These are phyloP conservation scores for Candida ovalis DNA, from an alignment of 805 yeast genomes.

Conservation along the genomic window DNA sequence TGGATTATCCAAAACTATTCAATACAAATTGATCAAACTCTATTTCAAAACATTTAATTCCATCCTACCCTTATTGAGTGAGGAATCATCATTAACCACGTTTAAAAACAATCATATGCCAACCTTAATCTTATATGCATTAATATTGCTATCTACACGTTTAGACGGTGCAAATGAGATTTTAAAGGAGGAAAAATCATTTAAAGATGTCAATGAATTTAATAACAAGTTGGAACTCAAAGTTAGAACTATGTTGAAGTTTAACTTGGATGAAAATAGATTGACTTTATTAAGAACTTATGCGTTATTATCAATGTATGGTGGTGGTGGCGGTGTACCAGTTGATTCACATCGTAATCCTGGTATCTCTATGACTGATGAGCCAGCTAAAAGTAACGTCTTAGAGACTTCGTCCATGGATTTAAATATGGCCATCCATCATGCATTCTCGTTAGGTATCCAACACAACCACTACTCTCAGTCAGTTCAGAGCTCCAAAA, in stretches of 20 bases:
- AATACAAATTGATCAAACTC: slow-evolving; percentile 29
- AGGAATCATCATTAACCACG: slow-evolving; percentile 34
- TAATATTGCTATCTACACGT: slow-evolving; percentile 39
- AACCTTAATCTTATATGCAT: slow-evolving; percentile 39
- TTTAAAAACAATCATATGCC: slow-evolving; percentile 35
- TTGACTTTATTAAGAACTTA: slow-evolving; percentile 34
- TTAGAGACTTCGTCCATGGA: slow-evolving; percentile 35
- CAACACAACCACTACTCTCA: slow-evolving; percentile 29
- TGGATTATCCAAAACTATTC: slow-evolving; percentile 10
- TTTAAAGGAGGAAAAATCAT: slow-evolving; percentile 21
- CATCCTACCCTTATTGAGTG: slow-evolving; percentile 39
- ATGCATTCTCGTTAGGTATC: slow-evolving; percentile 36
- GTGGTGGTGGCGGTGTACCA: slow-evolving; percentile 31
- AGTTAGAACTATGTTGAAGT: slow-evolving; percentile 33
- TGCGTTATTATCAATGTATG: slow-evolving; percentile 35
- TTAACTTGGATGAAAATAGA: slow-evolving; percentile 37
- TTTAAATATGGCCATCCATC: slow-evolving; percentile 35
- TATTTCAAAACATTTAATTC: slow-evolving; percentile 39
- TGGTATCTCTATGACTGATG: slow-evolving; percentile 5
- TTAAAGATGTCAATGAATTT: slow-evolving; percentile 15
- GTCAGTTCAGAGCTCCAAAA: slow-evolving; percentile 8
- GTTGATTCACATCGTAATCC: not conserved
- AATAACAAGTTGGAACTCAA: slow-evolving; percentile 29
- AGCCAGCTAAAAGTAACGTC: slow-evolving; percentile 1
- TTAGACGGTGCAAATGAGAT: slow-evolving; percentile 33